These are phyloP conservation scores for Rhizopus stolonifer DNA, from an alignment of 371 early-diverging fungal genomes.

Conservation along the genomic window DNA sequence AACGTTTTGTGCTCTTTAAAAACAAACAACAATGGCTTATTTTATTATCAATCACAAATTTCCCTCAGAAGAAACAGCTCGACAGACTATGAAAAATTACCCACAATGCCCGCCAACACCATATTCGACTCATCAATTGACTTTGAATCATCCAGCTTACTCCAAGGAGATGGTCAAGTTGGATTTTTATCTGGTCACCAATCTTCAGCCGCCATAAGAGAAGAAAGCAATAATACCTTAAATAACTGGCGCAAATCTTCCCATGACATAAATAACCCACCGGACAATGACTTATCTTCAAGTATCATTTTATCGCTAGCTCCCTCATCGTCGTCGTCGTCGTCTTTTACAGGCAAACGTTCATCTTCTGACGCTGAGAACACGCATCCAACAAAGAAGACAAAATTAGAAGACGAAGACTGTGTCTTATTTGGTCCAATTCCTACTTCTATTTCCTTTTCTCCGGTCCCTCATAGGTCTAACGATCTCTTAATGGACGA, in stretches of 20 bases:
- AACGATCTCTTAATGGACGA: constrained; percentile 9
- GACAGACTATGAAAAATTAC: not conserved
- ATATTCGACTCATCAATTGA: not conserved
- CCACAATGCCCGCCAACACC: not conserved
- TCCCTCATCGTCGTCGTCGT: not conserved
- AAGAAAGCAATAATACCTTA: not conserved
- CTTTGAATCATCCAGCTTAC: not conserved
- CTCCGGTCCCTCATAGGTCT: not conserved
- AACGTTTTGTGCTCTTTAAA: constrained; percentile 18
- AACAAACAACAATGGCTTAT: constrained; percentile 9
- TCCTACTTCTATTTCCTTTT: not conserved
- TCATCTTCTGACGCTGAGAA: not conserved
- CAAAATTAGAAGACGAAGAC: constrained; percentile 1
- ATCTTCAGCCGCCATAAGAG: constrained; percentile 23
- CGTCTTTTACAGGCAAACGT: not conserved
- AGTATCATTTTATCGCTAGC: not conserved
- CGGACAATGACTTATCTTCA: constrained; percentile 11
- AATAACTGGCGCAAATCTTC: constrained; percentile 6
- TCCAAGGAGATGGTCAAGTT: too few relatives aligned
- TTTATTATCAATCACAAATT: constrained; percentile 8
- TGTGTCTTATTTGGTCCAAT: constrained; percentile 13
- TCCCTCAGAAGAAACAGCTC: constrained; percentile 1
- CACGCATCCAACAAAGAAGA: not conserved
- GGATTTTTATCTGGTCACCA: constrained; percentile 18
- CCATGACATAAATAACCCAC: constrained; percentile 7